These are phyloP conservation scores for Aspergillus fumigatiaffinis DNA, from an alignment of 2,329 filamentous ascomycete species.

Conservation along the genomic window DNA sequence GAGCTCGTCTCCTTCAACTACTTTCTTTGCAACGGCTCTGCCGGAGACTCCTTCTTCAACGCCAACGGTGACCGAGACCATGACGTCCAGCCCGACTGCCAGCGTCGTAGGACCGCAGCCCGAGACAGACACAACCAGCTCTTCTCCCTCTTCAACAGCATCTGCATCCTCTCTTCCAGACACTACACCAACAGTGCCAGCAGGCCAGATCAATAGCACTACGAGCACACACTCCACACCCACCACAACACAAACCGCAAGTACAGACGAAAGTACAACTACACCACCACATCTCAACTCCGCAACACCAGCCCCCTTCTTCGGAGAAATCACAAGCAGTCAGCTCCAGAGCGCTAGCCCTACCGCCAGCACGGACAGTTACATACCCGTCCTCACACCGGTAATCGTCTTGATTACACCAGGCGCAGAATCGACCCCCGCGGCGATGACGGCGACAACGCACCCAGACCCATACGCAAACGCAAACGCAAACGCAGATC, in stretches of 20 bases:
- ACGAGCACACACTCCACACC: background rate
- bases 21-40: background rate
- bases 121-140: background rate
- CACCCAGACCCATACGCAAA: background rate
- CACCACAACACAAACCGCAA: background rate
- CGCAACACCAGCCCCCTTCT: background rate
- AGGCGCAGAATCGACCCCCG: background rate
- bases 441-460: background rate
- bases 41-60: background rate
- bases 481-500: too few relatives aligned
- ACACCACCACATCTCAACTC: background rate
- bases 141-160: background rate
- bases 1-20: background rate
- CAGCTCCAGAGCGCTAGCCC: background rate
- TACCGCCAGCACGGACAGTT: background rate
- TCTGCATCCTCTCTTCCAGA: background rate
- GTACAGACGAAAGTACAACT: background rate
- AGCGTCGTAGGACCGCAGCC: background rate
- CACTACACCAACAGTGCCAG: background rate
- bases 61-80: background rate
- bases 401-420: slow-evolving; percentile 6
- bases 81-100: background rate
- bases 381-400: slow-evolving; percentile 1
- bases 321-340: background rate
- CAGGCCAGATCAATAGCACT: background rate